Conservation (phyloP, 208 protist genomes). For the Acanthamoeba sp. region DNA sequence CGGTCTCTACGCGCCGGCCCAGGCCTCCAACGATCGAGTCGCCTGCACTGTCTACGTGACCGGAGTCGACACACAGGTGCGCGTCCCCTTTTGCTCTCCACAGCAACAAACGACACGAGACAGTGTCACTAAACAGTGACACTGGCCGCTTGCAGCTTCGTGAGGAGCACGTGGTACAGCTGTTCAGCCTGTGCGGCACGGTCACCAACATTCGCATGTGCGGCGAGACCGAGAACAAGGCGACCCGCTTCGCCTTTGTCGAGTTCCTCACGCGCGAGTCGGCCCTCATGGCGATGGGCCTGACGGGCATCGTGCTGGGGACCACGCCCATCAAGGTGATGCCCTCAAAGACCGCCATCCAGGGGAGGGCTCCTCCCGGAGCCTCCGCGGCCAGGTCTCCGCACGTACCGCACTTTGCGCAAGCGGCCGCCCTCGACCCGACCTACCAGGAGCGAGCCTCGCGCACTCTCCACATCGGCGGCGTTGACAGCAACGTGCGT, state of each 20-base stretch:
- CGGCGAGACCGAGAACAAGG: constrained; percentile 7
- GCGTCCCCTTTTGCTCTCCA: too few relatives aligned
- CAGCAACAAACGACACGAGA: too few relatives aligned
- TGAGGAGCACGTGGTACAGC: constrained; percentile 66
- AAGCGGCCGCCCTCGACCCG: not conserved
- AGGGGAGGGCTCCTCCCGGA: too few relatives aligned
- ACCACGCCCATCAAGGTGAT: constrained; percentile 46
- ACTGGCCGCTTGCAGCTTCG: not conserved
- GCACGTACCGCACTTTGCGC: not conserved
- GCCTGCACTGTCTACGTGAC: constrained; percentile 59
- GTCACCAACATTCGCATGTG: constrained; percentile 37
- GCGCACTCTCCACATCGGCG: constrained; percentile 62
- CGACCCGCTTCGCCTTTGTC: constrained; percentile 67
- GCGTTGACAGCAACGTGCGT: constrained; percentile 32
- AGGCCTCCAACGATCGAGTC: not conserved
- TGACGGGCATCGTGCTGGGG: constrained; percentile 35
- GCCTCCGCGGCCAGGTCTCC: too few relatives aligned
- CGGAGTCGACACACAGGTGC: constrained; percentile 31
- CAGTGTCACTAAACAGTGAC: too few relatives aligned
- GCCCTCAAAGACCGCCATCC: constrained; percentile 65
- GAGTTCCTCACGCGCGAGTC: constrained; percentile 63
- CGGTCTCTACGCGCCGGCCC: not conserved
- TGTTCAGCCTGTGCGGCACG: constrained; percentile 63
- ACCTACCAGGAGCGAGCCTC: constrained; percentile 47
- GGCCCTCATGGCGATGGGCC: constrained; percentile 32